Evolutionary conservation across 768 basidiomycete species (phyloP), one percentile per base, ranked within the genome.

Genomic region (Panaeolus papilionaceus): DNA sequence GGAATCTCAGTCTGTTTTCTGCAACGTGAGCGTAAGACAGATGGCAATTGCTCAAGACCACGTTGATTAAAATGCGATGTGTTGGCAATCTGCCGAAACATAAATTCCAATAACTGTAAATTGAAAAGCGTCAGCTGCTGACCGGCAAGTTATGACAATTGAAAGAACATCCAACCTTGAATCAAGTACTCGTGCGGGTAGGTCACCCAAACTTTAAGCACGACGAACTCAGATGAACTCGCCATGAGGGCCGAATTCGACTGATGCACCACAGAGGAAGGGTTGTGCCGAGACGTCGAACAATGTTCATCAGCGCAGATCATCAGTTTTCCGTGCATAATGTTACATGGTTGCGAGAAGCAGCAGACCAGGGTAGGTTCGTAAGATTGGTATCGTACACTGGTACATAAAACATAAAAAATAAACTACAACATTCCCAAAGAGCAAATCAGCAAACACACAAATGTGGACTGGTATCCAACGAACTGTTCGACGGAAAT

Each of bases 351-450:
- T 10, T 7, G 28, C 54, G 14, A 58, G 54, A 58, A 58, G 12
- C 54, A 58, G 28, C 54, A 58, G 26, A 58, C 33, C 54, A 37
- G 26, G 51, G 28, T 28, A 33, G 26, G 54, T 16, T 58, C 28
- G 47, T 49, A 58, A 7, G 11, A 37, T 58, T 58, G 54, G 54
- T 58, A 58, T 58, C 28, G 12, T 58, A 58, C 28, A 58, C 26
- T 33, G 28, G 54, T 58, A 37, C 54, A 58, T 58, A 58, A 4
- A 33, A 58, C 54, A 58, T 58, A 58, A 58, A 33, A 33, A 58
- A 28, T 58, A 58, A 37, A 49, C 47, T 58, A 58, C 54, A 58
- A 58, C 54, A 58, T 16, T 58, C 54, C 54, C 54, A 33, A n/a
- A 51, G 33, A 58, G 47, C 47, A 58, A 33, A 58, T 58, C 54